Conservation (phyloP, 2,329 filamentous ascomycete genomes). For the Neurospora sp. region DNA sequence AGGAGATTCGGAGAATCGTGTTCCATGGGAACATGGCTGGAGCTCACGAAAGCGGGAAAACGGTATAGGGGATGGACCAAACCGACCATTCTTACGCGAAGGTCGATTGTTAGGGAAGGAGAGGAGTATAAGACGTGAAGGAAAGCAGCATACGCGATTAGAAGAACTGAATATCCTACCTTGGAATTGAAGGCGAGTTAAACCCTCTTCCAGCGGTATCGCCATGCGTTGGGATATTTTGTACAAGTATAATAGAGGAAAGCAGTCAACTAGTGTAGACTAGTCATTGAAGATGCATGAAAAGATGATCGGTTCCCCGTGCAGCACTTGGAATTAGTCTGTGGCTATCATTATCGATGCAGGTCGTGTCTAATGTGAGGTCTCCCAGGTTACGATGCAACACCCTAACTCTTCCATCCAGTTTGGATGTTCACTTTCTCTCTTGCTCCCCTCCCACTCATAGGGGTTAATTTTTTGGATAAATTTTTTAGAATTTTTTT, state of each 20-base stretch:
- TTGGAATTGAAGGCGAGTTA: not conserved
- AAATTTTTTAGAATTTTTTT: no score
- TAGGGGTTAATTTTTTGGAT: no score
- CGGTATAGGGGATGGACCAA: not conserved
- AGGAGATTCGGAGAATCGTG: not conserved
- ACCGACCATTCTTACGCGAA: not conserved
- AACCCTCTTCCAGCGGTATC: not conserved
- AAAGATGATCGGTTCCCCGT: not conserved
- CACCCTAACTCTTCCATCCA: not conserved
- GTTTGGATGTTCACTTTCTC: not conserved
- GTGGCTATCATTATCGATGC: not conserved
- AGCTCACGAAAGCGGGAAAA: not conserved
- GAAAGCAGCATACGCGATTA: not conserved
- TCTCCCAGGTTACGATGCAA: not conserved
- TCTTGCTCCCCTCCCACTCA: not conserved
- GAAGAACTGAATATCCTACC: not conserved
- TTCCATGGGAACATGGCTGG: not conserved
- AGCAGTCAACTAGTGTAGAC: not conserved
- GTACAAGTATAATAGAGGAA: not conserved
- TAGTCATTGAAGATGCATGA: not conserved
- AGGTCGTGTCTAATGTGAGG: not conserved
- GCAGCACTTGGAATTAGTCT: not conserved
- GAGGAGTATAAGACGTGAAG: not conserved
- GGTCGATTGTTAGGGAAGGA: not conserved
- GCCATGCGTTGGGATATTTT: not conserved